Evolutionary conservation across 1,284 basidiomycete genomes (phyloP), one percentile per base, ranked within the genome.

Genomic region (Grifola frondosa): DNA sequence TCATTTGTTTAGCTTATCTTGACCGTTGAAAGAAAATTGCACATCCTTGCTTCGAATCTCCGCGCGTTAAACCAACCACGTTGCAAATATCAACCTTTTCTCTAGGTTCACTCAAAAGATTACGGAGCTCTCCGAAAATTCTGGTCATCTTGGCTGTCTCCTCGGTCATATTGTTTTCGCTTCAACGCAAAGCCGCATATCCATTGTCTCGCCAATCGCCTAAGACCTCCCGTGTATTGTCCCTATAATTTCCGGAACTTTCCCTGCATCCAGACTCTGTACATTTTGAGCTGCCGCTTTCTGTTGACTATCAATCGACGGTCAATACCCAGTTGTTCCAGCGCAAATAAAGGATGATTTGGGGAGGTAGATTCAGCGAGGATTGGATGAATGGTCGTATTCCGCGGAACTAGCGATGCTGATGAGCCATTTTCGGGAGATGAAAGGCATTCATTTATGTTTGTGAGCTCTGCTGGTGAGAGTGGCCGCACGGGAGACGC

Each of bases 281-380:
- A 96, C 94, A 97, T 97, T 67, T 95, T 93, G 41, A 95, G 69
- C 68, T 93, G 86, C 43, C 91, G 74, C 65, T 95, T 97, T 38
- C 94, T 75, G 63, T 97, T 97, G 30, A 97, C 84, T 37, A 97
- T 73, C 49, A 97, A 67, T n/a, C 94, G 75, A 10, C 93, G 74
- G 68, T 97, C 94, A 11, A 94, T 79, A 5, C 91, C 91, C 3
- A 97, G 72, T 58, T 91, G 87, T 45, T 84, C 75, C 25, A 82
- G 75, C 16, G 70, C 60, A 64, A 97, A 94, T 35, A 90, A 61
- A 3, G 78, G 77, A 40, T 73, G 50, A 11, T 23, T 28, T 15
- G 28, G n/a, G 2, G 71, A 25, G 44, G 36, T 13, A 32, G 48
- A n/a, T 16, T 25, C 17, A 6, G 28, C 11, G 6, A 62, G 49